These are phyloP conservation scores for Grifola frondosa DNA, from an alignment of 1,284 basidiomycete genomes.

Conservation along the genomic window DNA sequence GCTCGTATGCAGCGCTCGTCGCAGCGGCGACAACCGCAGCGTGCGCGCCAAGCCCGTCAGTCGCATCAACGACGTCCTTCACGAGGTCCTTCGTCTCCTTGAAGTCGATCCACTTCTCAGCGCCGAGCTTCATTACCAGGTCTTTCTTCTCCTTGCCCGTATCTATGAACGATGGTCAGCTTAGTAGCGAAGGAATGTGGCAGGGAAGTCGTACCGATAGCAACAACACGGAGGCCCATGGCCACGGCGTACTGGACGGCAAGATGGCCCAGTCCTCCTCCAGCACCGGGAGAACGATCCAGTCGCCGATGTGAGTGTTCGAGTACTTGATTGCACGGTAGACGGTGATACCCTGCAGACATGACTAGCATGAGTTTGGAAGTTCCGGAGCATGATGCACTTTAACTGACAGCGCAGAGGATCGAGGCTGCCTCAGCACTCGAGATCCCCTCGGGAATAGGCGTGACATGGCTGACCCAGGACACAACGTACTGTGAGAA, in stretches of 20 bases:
- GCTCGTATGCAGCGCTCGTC: constrained; percentile 59
- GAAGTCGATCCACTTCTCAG: constrained; percentile 83
- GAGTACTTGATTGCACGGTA: constrained; percentile 85
- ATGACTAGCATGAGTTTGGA: constrained; percentile 1
- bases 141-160: constrained; percentile 76
- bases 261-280: constrained; percentile 72
- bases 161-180: constrained; percentile 37
- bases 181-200: not conserved
- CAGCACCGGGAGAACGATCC: constrained; percentile 79
- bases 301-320: constrained; percentile 71
- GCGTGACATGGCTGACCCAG: constrained; percentile 52
- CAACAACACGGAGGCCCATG: constrained; percentile 79
- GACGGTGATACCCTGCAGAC: constrained; percentile 65
- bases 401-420: constrained; percentile 69
- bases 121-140: constrained; percentile 69
- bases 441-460: constrained; percentile 67
- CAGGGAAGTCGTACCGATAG: constrained; percentile 53
- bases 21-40: constrained; percentile 71
- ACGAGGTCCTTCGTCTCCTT: constrained; percentile 61
- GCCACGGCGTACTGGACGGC: constrained; percentile 78
- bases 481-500: constrained; percentile 76
- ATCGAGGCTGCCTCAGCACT: constrained; percentile 78
- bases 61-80: constrained; percentile 59
- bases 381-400: constrained; percentile 3
- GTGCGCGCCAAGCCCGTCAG: constrained; percentile 75